phyloP scores from a whole-genome alignment of 2,329 filamentous ascomycete species.

The Coniochaeta hoffmannii region DNA sequence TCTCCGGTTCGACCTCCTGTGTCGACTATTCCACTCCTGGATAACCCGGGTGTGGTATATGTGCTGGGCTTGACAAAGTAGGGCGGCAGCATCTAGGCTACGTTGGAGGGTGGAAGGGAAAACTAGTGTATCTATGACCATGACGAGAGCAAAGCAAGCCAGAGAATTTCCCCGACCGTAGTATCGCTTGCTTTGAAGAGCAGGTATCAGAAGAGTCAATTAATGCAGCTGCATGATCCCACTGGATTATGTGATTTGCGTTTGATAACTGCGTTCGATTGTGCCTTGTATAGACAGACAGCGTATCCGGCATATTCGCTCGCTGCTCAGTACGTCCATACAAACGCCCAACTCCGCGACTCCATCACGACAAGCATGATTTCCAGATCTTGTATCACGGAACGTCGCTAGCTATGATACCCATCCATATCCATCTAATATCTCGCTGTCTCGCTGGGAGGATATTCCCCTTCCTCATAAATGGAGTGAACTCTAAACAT shows the following conservation, averaged over 20 bases:
- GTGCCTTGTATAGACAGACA: background rate
- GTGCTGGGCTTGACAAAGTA: background rate
- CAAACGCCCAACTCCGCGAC: background rate
- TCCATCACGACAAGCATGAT: background rate
- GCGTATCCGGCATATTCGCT: background rate
- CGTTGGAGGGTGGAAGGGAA: background rate
- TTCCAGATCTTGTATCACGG: background rate
- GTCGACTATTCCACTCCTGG: too few species aligned
- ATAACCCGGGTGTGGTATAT: background rate
- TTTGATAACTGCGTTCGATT: background rate
- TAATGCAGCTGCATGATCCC: too few species aligned
- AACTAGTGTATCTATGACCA: background rate
- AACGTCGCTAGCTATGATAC: background rate
- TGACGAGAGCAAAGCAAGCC: background rate
- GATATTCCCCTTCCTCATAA: background rate
- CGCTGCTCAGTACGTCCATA: background rate
- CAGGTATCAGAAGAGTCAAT: too few species aligned
- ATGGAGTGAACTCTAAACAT: background rate
- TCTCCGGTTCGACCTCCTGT: background rate
- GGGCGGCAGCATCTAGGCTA: background rate
- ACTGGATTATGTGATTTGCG: too few species aligned
- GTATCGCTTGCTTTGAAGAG: background rate
- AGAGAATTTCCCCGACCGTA: background rate
- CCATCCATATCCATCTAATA: background rate
- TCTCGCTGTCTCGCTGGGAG: background rate